Evolutionary conservation across 164 flowering plant genomes (phyloP).

Genomic region (Berberis thunbergii): DNA sequence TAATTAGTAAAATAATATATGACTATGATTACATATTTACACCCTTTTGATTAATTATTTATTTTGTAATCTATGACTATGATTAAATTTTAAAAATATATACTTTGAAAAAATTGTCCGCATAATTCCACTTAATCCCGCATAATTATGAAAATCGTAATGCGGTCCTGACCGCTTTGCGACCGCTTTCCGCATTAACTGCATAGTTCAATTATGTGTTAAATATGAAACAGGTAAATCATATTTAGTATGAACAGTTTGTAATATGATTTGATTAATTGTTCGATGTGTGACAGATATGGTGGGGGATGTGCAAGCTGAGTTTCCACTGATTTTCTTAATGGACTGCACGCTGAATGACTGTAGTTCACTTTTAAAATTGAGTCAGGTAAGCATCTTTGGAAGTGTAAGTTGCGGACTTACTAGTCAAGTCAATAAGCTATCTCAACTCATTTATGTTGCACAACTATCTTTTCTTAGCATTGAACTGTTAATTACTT

Average conservation of each 20-base stretch:
- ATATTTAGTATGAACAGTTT: not conserved
- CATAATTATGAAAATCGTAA: too few relatives aligned
- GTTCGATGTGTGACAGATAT: slow-evolving; percentile 35
- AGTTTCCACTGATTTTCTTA: slow-evolving; percentile 56
- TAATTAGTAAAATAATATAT: too few relatives aligned
- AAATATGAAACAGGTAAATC: not conserved
- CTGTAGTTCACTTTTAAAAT: slow-evolving; percentile 49
- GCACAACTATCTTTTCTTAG: not conserved
- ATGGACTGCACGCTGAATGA: slow-evolving; percentile 93
- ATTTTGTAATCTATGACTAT: too few relatives aligned
- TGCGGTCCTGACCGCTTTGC: too few relatives aligned
- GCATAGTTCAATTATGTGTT: not conserved
- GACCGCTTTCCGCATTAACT: too few relatives aligned
- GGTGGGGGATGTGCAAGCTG: slow-evolving; percentile 18
- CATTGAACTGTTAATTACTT: not conserved
- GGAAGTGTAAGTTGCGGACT: not conserved
- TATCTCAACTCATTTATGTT: not conserved
- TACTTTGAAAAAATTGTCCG: too few relatives aligned
- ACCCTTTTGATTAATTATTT: too few relatives aligned
- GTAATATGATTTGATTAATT: not conserved
- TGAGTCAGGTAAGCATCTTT: slow-evolving; percentile 46
- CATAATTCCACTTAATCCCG: too few relatives aligned
- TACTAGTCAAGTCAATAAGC: not conserved
- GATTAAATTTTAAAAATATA: too few relatives aligned
- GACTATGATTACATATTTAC: too few relatives aligned